Base-by-base conservation (phyloP, 768 basidiomycete genomes). In the Amanita phalloides region DNA sequence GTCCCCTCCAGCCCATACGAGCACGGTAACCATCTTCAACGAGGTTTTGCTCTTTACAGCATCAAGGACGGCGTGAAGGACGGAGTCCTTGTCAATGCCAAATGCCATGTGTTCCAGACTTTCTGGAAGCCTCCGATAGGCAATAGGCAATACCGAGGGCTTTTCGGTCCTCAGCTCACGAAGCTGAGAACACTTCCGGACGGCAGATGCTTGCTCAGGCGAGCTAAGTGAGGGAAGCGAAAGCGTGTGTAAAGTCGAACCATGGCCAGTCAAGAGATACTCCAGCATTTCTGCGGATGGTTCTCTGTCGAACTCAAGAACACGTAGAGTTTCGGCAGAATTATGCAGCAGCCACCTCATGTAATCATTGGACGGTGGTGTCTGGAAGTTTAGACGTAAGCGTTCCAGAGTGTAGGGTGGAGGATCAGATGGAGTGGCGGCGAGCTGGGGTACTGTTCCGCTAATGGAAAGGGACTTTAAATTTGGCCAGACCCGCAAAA, bases 311-410 rank as follows among this genome's bases (percentile, higher is more conserved):
- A 86, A 68, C 51, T 82, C 77, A 51, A 87, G 68, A 28, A 68
- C 63, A 50, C 70, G 70, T 43, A 85, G 69, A n/a, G 71, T 70
- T 41, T 62, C 62, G 21, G 64, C 56, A 32, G 83, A 82, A 52
- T 76, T 71, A 58, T 78, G 74, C 23, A 86, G 78, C 51, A 89
- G 77, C 86, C 85, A 86, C 35, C 74, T 69, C 57, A 84, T 66
- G 63, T 86, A 81, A 33, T 82, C 80, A 43, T 76, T 60, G 2
- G 80, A 74, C 20, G 83, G 81, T 6, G 76, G 64, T n/a, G 68
- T 62, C 61, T 85, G 84, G 64, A 81, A 79, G 65, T 84, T 84
- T 66, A 85, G 71, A 53, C 76, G 72, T 37, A 88, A 68, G 57
- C 74, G 69, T 48, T 73, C 61, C 25, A 84, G 71, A 10, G 72